Base-by-base conservation (phyloP, 2,329 filamentous ascomycete genomes). In the Talaromyces sp. region DNA sequence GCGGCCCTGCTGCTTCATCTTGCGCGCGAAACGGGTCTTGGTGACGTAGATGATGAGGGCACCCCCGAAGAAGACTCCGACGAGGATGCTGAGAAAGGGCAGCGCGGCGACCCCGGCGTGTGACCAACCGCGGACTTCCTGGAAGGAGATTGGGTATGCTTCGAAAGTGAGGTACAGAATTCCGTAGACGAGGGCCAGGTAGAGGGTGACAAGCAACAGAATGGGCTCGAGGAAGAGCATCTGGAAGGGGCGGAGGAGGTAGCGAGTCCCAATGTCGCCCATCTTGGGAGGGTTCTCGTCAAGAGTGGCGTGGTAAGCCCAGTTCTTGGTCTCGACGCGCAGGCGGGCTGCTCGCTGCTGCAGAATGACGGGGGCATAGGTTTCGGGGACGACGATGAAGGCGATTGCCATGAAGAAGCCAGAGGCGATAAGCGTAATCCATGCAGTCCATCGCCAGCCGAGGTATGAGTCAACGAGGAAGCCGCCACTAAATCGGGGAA, bases 391-490 rank as follows among this genome's bases (percentile, higher is more conserved):
- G 32, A 80, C 63, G 50, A 81, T 55, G n/a, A 81, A 63, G 0
- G 74, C 78, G 17, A 82, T 55, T 2, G 75, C 54, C 2, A 75
- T 76, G 62, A 82, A 77, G 43, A 76, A 68, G 1, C 67, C 67
- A 0, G 73, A 72, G 63, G 82, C 73, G 56, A 86, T 84, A 27
- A 81, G 66, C 0, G 81, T 84, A 49, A 85, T 75, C 76, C 82
- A 87, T 7, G 78, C 77, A 0, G 81, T 85, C 83, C 83, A 86
- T 41, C 83, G 74, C 83, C 84, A 86, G 29, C 82, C 81, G 0
- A 85, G 77, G 61, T 78, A 63, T 19, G 74, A 79, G 52, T 80
- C 71, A 1, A 78, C 79, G 26, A 83, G 77, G 62, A 83, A 84
- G 0, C 77, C 79, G 13, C 81, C 81, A 3, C 67, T 68, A 32